Evolutionary conservation across 257 asterid genomes (phyloP), one percentile per base, ranked within the genome.

Genomic region (Ocimum tenuiflorum): DNA sequence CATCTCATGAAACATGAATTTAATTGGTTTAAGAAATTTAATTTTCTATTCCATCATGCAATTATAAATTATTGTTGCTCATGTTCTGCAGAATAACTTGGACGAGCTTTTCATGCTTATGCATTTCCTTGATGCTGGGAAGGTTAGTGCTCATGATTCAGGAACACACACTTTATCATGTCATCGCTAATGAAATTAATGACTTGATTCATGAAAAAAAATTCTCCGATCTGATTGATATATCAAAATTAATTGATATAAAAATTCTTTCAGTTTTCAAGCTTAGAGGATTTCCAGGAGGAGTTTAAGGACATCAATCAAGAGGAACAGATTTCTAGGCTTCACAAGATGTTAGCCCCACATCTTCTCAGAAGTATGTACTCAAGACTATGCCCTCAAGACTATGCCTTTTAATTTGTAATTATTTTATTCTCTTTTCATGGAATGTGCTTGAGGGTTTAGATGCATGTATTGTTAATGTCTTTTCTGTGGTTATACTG

Each of bases 41-140:
- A 9, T 9, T 20, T 31, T 65, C 22, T 33, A 39, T 47, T 48
- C 59, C 33, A 14, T 42, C 29, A 59, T 64, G 59, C 27, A 49
- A 59, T 50, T 43, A 39, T 72, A 50, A 38, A 68, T 67, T 27
- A 1, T 74, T 58, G 53, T 54, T 76, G 77, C 31, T 75, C 39
- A 50, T 79, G 68, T 64, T 51, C 74, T 82, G 84, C 97, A 94
- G 99, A 94, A 94, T 82, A 88, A 94, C 81, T 77, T 94, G 83
- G 99, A 94, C 64, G 99, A 94, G 65, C 95, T 94, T 65, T 94
- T 94, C 82, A 90, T 94, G 99, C 99, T 94, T 63, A 94, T 94
- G 99, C 99, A 94, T 83, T 94, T 94, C 85, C 97, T 94, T 69
- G 99, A 94, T 77, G 95, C 97, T 67, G 97, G 97, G 60, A 94